A percentile compares a stretch with the other conserved stretches of the same genome.
Evolutionary conservation across 2,329 filamentous ascomycete species (phyloP).

Genomic region (Neonectria neomacrospora): DNA sequence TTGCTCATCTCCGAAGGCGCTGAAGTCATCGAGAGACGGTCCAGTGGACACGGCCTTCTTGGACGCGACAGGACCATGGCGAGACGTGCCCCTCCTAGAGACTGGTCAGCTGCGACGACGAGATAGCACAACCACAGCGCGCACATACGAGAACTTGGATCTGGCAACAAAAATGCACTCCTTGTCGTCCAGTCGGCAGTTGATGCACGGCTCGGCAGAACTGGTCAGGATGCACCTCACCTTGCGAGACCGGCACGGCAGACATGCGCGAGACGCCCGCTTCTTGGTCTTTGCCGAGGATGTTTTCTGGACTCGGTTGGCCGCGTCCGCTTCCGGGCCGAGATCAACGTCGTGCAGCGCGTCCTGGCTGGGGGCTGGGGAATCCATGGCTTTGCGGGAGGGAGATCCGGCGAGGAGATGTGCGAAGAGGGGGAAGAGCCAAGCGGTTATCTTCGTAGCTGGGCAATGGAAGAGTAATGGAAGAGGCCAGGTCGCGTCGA

Average conservation of each 20-base stretch:
- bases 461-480: not conserved
- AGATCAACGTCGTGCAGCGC: slow-evolving; percentile 15
- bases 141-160: slow-evolving; percentile 34
- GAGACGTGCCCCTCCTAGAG: slow-evolving; percentile 16
- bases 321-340: slow-evolving; percentile 10
- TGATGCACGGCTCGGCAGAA: slow-evolving; percentile 40
- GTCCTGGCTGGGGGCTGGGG: slow-evolving; percentile 9
- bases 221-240: slow-evolving; percentile 42
- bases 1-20: slow-evolving; percentile 5
- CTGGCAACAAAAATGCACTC: slow-evolving; percentile 38
- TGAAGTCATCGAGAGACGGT: slow-evolving; percentile 2
- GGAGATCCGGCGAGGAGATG: not conserved
- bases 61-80: slow-evolving; percentile 1
- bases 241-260: slow-evolving; percentile 40
- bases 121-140: no score
- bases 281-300: slow-evolving; percentile 34
- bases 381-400: not conserved
- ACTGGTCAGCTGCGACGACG: not conserved
- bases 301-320: slow-evolving; percentile 13
- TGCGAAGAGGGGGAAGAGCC: slow-evolving; percentile 1
- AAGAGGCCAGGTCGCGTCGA: not conserved
- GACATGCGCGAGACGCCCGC: slow-evolving; percentile 38
- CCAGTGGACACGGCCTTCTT: not conserved
- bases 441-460: not conserved
- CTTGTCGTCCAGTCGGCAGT: slow-evolving; percentile 42